Evolutionary conservation across 2,329 filamentous ascomycete genomes (phyloP).

Genomic region (Penicillium paneum): DNA sequence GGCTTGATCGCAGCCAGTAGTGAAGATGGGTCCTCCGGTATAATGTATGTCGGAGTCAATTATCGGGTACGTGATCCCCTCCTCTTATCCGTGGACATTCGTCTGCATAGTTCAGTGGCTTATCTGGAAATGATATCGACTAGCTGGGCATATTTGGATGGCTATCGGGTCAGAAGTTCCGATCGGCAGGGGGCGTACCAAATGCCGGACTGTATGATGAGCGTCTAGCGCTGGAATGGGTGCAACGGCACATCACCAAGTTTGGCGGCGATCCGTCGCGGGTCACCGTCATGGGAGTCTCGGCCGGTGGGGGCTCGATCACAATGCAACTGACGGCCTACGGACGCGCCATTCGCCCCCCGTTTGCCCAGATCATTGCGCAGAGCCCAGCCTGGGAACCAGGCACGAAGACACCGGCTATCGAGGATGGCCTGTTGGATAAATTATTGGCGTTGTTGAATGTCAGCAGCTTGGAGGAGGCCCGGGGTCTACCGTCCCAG

Average conservation of each 20-base stretch:
- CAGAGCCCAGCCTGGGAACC: neutral
- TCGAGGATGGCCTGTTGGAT: neutral
- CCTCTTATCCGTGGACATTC: neutral
- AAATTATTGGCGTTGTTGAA: neutral
- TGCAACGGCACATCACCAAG: constrained; percentile 6
- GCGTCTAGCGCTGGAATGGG: constrained; percentile 13
- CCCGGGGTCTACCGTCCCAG: neutral
- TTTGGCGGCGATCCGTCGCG: constrained; percentile 9
- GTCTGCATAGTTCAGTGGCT: neutral
- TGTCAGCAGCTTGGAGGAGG: neutral
- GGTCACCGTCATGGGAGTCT: neutral
- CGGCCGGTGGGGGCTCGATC: neutral
- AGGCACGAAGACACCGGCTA: neutral
- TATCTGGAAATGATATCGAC: neutral
- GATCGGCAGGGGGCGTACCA: neutral
- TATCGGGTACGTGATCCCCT: neutral
- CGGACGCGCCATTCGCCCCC: neutral
- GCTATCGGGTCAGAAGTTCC: neutral
- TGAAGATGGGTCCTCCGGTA: neutral
- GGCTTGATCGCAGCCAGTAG: neutral
- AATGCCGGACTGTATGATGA: constrained; percentile 9
- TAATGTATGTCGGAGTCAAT: neutral
- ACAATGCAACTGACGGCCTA: neutral
- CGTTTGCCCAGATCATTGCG: neutral
- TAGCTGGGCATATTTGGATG: neutral